Evolutionary conservation across 1,284 basidiomycete species (phyloP), one percentile per base, ranked within the genome.

Genomic region (Amylostereum areolatum): DNA sequence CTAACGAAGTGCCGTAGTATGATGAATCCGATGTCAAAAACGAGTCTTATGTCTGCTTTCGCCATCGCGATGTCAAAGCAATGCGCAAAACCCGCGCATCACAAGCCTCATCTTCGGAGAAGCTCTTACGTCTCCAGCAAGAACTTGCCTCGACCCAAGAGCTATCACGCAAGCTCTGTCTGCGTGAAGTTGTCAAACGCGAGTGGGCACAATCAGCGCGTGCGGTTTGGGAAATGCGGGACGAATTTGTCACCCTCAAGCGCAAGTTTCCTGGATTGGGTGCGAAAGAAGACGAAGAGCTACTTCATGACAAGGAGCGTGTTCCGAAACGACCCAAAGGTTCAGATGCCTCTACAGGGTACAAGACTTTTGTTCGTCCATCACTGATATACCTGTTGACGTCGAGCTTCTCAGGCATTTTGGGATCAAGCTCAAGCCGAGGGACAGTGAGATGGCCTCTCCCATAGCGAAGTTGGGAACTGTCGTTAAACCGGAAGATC

Each of bases 11-110:
- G 12, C 30, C 53, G 2, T 60, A 94, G 89, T 85, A 82, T 56
- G 94, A 99, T 66, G 96, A 98, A 70, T 80, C 88, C 34, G 96
- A 97, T 67, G 84, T 88, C 47, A 69, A 71, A 52, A 94, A 92
- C 28, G 41, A 43, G 41, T 43, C 41, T 25, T 43, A 43, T n/a
- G n/a, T 43, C 18, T 43, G 41, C 28, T 43, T 43, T 29, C 41
- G 41, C 5, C 41, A 28, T 7, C 41, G 41, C 28, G 41, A 43
- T 43, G 41, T 28, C 41, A 43, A 43, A 28, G 41, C 41, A 11
- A 43, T 43, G 41, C 41, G 41, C 41, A 43, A 43, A 27, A 43
- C 41, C 10, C 41, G 41, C 41, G 41, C 92, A 7, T 89, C 89
- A 1, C 93, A 97, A 62, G 84, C 85, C 12, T 86, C 89, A 2